Percentiles rank a stretch among this genome's conserved stretches.
Conservation (phyloP, 176 grass and related monocot species). For the Rhynchospora pubera region DNA sequence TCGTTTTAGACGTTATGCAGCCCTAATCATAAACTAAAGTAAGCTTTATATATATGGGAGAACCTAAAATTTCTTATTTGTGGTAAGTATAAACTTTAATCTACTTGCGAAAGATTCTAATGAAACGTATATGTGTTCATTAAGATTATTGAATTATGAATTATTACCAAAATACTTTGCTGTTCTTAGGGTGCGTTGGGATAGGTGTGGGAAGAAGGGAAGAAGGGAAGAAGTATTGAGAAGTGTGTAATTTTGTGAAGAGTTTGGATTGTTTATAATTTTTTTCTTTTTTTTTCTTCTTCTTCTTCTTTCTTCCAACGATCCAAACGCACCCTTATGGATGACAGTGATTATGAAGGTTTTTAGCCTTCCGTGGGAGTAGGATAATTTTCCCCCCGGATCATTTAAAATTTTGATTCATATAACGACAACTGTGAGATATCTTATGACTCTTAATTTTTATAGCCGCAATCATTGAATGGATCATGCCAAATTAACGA, state of each 20-base stretch:
- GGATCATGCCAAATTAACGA: neutral
- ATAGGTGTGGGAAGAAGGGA: too few species aligned
- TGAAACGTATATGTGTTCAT: too few species aligned
- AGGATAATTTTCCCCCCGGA: neutral
- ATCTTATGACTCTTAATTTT: neutral
- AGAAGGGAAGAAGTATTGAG: too few species aligned
- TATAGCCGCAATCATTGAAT: neutral
- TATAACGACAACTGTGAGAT: neutral
- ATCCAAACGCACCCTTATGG: too few species aligned
- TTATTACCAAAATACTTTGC: neutral
- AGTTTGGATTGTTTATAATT: too few species aligned
- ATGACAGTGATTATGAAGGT: neutral
- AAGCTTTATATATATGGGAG: neutral
- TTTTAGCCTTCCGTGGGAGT: neutral
- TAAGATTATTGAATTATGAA: too few species aligned
- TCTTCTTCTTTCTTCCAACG: too few species aligned
- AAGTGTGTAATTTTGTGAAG: too few species aligned
- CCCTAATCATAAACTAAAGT: too few species aligned
- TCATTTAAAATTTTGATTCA: neutral
- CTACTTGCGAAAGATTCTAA: neutral
- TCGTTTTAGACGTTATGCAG: too few species aligned
- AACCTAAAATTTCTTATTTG: neutral
- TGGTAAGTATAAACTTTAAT: neutral
- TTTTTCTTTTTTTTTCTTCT: too few species aligned
- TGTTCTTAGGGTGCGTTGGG: too few species aligned